These are phyloP conservation scores for Cyathus striatus DNA, from an alignment of 768 basidiomycete species.

Conservation along the genomic window DNA sequence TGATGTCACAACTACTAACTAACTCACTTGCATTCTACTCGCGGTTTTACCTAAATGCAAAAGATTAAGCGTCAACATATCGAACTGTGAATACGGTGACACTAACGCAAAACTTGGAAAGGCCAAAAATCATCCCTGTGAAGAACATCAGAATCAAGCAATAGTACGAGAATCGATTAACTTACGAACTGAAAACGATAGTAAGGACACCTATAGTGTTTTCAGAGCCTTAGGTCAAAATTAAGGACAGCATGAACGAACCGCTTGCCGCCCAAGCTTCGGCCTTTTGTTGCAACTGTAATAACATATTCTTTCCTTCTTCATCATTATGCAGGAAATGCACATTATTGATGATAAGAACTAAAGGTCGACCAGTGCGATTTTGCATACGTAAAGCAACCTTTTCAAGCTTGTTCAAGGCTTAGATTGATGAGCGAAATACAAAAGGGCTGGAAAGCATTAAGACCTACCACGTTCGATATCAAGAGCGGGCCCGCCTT, in stretches of 20 bases:
- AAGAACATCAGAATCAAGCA: constrained; percentile 11
- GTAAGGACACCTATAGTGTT: constrained; percentile 59
- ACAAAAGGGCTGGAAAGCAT: constrained; percentile 1
- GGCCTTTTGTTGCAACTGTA: constrained; percentile 82
- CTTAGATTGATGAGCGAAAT: constrained; percentile 22
- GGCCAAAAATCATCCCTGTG: constrained; percentile 83
- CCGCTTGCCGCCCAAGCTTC: constrained; percentile 84
- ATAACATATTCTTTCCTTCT: constrained; percentile 70
- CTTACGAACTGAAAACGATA: constrained; percentile 73
- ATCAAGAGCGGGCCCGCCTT: constrained; percentile 79
- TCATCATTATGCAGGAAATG: constrained; percentile 76
- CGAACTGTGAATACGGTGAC: too few relatives aligned
- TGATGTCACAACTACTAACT: too few relatives aligned
- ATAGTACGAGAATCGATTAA: constrained; percentile 6
- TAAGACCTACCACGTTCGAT: constrained; percentile 62
- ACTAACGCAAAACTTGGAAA: constrained; percentile 60
- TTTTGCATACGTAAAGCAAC: constrained; percentile 66
- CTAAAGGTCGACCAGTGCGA: constrained; percentile 59
- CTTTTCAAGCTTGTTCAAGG: constrained; percentile 80
- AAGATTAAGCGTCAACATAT: too few relatives aligned
- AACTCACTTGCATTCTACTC: constrained; percentile 65
- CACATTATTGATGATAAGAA: constrained; percentile 78
- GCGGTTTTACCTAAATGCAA: constrained; percentile 52
- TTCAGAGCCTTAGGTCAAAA: not conserved
- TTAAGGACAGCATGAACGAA: constrained; percentile 22